A percentile compares a stretch with the other conserved stretches of the same genome.
These are phyloP conservation scores for Osmanthus fragrans DNA, from an alignment of 257 asterid species.

Conservation along the genomic window DNA sequence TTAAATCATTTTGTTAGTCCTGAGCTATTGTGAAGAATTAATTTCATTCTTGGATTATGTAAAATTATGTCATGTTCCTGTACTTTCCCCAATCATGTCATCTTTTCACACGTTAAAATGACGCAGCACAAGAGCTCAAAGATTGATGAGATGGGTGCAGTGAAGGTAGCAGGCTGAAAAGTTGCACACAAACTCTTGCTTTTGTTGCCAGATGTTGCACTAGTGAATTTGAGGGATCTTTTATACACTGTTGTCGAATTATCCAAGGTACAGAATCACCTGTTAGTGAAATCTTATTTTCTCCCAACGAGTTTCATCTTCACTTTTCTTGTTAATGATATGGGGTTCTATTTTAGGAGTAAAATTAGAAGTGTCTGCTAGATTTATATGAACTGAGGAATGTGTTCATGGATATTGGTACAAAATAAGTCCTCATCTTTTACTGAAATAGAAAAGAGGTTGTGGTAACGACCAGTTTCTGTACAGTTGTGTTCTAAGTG, in stretches of 20 bases:
- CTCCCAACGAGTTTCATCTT: slow-evolving; percentile 27
- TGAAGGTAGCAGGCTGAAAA: slow-evolving; percentile 86
- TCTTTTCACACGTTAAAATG: slow-evolving; percentile 35
- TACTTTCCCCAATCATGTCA: slow-evolving; percentile 23
- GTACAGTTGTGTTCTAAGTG: background rate
- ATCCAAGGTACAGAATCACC: slow-evolving; percentile 62
- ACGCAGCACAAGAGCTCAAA: slow-evolving; percentile 96
- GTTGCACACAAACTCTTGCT: slow-evolving; percentile 45
- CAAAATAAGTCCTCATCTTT: background rate
- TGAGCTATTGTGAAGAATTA: slow-evolving; percentile 3
- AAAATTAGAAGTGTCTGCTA: slow-evolving; percentile 22
- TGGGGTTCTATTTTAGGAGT: slow-evolving; percentile 5
- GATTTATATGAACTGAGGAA: slow-evolving; percentile 18
- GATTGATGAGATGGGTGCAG: slow-evolving; percentile 86
- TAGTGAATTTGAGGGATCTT: slow-evolving; percentile 62
- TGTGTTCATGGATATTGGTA: slow-evolving; percentile 22
- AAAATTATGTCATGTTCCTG: slow-evolving; percentile 10
- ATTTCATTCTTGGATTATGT: slow-evolving; percentile 10
- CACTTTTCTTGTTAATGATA: slow-evolving; percentile 11
- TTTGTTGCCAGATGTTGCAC: slow-evolving; percentile 61
- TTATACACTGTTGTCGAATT: slow-evolving; percentile 53
- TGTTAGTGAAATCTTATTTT: slow-evolving; percentile 31
- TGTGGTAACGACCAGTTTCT: background rate
- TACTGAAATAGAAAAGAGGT: background rate
- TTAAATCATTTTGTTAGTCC: slow-evolving; percentile 17